phyloP scores from a whole-genome alignment of 1,284 basidiomycete genomes.

The Exobasidium cylindrosporum region DNA sequence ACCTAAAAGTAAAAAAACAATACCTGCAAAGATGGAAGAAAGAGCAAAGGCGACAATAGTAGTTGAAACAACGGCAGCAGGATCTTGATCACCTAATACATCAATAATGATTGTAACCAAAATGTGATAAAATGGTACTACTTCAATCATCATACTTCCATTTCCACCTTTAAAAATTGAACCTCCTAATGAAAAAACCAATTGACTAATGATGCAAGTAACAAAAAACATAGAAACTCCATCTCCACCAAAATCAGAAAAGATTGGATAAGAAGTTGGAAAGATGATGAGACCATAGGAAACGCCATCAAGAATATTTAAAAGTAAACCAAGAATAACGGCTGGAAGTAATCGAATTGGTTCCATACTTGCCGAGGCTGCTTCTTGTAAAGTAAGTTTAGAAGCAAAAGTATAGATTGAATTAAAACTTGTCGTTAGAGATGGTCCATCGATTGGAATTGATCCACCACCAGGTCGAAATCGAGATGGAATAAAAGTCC shows the following conservation, averaged over 20 bases:
- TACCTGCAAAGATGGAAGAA: constrained; percentile 82
- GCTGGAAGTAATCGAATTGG: constrained; percentile 63
- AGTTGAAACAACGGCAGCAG: constrained; percentile 75
- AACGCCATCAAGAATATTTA: constrained; percentile 92
- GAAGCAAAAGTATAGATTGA: constrained; percentile 18
- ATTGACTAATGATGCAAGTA: constrained; percentile 71
- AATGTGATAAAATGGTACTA: constrained; percentile 84
- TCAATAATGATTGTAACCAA: constrained; percentile 73
- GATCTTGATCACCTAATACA: constrained; percentile 70
- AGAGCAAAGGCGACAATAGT: constrained; percentile 86
- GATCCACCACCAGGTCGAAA: constrained; percentile 29
- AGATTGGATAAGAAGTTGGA: constrained; percentile 69
- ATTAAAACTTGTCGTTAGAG: constrained; percentile 17
- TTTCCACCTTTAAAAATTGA: constrained; percentile 76
- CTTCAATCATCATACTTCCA: constrained; percentile 25
- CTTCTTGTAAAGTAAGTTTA: constrained; percentile 35
- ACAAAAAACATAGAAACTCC: constrained; percentile 74
- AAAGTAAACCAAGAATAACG: constrained; percentile 76
- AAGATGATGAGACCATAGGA: constrained; percentile 78
- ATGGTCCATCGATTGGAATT: not conserved
- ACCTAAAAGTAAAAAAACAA: constrained; percentile 59
- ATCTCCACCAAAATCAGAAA: constrained; percentile 76
- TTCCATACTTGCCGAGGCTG: constrained; percentile 30
- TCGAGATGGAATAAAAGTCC: constrained; percentile 21
- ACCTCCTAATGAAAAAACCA: constrained; percentile 78